phyloP scores from a whole-genome alignment of 2,329 filamentous ascomycete genomes.

The Epichloe elymi region DNA sequence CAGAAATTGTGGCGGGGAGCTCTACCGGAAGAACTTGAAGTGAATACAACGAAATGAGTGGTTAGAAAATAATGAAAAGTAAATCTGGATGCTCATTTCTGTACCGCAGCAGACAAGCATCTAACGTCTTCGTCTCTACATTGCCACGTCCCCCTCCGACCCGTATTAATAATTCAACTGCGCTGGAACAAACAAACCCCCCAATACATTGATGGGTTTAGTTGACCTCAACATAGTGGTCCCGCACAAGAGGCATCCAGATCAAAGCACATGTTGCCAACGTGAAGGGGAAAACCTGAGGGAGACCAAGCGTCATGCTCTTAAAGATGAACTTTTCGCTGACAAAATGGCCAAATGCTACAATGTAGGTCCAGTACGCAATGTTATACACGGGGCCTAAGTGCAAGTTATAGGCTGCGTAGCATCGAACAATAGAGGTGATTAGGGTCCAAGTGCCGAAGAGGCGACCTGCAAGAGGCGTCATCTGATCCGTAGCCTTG shows the following conservation, averaged over 20 bases:
- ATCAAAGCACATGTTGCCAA: conserved; percentile 36
- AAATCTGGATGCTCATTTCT: background rate
- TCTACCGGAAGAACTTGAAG: conserved; percentile 58
- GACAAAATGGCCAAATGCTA: conserved; percentile 66
- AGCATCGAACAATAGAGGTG: conserved; percentile 62
- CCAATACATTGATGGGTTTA: conserved; percentile 7
- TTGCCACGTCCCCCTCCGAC: background rate
- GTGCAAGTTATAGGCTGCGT: conserved; percentile 71
- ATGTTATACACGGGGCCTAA: conserved; percentile 65
- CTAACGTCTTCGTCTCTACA: background rate
- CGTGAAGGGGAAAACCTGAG: conserved; percentile 42
- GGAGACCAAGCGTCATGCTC: conserved; percentile 51
- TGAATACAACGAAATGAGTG: conserved; percentile 1
- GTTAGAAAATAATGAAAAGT: background rate
- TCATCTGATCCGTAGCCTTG: conserved; percentile 47
- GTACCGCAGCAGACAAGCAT: background rate
- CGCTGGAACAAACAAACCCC: background rate
- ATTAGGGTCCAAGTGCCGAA: conserved; percentile 86
- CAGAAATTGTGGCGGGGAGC: conserved; percentile 64
- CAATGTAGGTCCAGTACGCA: conserved; percentile 65
- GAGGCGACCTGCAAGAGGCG: conserved; percentile 61
- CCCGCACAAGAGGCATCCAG: conserved; percentile 57
- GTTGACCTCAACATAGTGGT: conserved; percentile 46
- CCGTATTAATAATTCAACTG: background rate
- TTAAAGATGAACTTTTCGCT: conserved; percentile 72